A percentile compares a stretch with the other conserved stretches of the same genome.
Conservation (phyloP, 805 yeast species). For the Kazachstania martiniae region DNA sequence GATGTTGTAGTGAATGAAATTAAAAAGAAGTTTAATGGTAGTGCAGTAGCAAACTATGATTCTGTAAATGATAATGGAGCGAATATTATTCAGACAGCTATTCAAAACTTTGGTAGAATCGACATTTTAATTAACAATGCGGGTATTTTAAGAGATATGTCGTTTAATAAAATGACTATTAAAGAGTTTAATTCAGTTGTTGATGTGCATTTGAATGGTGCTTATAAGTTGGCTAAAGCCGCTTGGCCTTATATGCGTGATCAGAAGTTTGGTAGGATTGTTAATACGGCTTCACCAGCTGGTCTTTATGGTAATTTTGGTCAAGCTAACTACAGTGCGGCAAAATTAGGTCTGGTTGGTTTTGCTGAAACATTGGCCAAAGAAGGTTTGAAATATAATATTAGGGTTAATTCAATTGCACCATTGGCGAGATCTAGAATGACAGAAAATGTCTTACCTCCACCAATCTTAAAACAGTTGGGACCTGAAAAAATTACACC, state of each 20-base stretch:
- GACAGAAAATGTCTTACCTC: conserved; percentile 87
- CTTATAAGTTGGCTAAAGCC: conserved; percentile 71
- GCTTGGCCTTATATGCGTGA: conserved; percentile 87
- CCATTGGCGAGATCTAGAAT: conserved; percentile 93
- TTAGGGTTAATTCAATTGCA: conserved; percentile 77
- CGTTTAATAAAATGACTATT: conserved; percentile 77
- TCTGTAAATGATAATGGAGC: conserved; percentile 74
- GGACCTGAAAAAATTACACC: conserved; percentile 91
- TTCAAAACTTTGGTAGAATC: conserved; percentile 77
- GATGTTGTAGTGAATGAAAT: conserved; percentile 86
- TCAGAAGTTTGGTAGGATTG: conserved; percentile 78
- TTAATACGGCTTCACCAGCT: conserved; percentile 95
- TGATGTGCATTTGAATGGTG: conserved; percentile 85
- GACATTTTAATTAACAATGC: conserved; percentile 90
- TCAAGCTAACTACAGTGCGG: conserved; percentile 91
- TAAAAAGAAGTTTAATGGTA: conserved; percentile 52
- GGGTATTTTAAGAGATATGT: conserved; percentile 82
- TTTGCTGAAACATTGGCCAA: conserved; percentile 90
- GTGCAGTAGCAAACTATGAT: conserved; percentile 89
- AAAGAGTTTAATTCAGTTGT: conserved; percentile 69
- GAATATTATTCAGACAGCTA: conserved; percentile 74
- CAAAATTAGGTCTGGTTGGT: conserved; percentile 83
- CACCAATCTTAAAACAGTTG: conserved; percentile 67
- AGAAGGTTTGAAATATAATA: conserved; percentile 82
- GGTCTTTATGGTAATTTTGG: conserved; percentile 96